Evolutionary conservation across 1,284 basidiomycete species (phyloP), one percentile per base, ranked within the genome.

Genomic region (Hemileia vastatrix): DNA sequence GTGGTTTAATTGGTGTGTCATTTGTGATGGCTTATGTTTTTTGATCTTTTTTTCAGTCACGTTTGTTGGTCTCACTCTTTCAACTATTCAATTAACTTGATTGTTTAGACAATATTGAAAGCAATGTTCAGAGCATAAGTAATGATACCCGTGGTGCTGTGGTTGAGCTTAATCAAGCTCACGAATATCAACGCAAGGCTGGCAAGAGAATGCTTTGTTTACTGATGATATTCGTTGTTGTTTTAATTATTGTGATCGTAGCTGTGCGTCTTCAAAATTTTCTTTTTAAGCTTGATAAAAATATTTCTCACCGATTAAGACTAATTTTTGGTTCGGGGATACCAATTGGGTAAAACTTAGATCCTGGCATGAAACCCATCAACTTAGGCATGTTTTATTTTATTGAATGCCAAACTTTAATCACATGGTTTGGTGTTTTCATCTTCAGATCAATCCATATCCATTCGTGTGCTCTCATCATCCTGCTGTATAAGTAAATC

Each of bases 151-250:
- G 83, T 1, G 85, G 84, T 36, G 95, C 93, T 8, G 85, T 89
- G 4, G 84, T 88, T 65, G 92, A 99, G 76, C 81, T 98, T 50
- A 84, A 83, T 1, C 87, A 87, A 9, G 95, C 95, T 1, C 86
- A 90, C 66, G 90, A 91, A 33, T 96, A 97, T 75, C 95, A 99
- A 77, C 84, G 91, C 54, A 94, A 86, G 76, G 93, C 95, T 2
- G 94, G 93, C 1, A 83, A 86, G 44, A 80, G 94, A 21, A 90
- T 90, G 63, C 84, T 89, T 2, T 96, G 92, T 76, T 79, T 99
- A 57, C 84, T 94, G 81, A 77, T 98, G 21, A 83, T 98, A 44
- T 61, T 61, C 47, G 79, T 97, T 32, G 79, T 96, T 65, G 94
- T 99, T 13, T 81, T 88, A 23, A 83, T 84, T n/a, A 80, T 98